A percentile compares a stretch with the other conserved stretches of the same genome.
These are phyloP conservation scores for Blastocystis sp. DNA, from an alignment of 352 stramenopile genomes.

Conservation along the genomic window DNA sequence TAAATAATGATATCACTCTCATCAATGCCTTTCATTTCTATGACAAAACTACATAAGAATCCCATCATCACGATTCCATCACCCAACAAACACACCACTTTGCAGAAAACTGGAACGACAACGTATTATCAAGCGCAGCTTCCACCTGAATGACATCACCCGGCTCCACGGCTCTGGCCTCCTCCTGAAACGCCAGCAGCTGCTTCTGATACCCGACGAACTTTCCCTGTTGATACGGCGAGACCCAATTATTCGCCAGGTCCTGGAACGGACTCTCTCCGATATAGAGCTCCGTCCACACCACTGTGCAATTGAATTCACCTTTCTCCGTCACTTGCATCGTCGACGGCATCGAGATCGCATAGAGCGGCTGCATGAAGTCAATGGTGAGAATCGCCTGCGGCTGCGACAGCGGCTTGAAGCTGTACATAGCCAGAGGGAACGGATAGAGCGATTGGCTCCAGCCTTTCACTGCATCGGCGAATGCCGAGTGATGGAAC, in stretches of 20 bases:
- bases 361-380: neutral
- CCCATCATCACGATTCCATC: too few species aligned
- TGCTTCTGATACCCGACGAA: conserved; percentile 43
- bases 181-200: conserved; percentile 4
- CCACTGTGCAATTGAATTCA: neutral
- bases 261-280: conserved; percentile 7
- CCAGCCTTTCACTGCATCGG: conserved; percentile 4
- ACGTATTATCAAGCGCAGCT: neutral
- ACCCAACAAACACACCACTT: too few species aligned
- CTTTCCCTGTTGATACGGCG: neutral
- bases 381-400: conserved; percentile 11
- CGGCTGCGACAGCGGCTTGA: conserved; percentile 17
- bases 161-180: neutral
- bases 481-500: conserved; percentile 23
- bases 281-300: conserved; percentile 38
- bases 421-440: conserved; percentile 41
- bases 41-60: too few species aligned
- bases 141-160: neutral
- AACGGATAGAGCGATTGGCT: conserved; percentile 42
- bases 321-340: neutral
- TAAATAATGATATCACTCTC: too few species aligned
- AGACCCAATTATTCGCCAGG: conserved; percentile 3
- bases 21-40: too few species aligned
- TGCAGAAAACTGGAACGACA: neutral
- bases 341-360: neutral